Conservation (phyloP, 2,329 filamentous ascomycete genomes). For the Fusarium staphyleae region DNA sequence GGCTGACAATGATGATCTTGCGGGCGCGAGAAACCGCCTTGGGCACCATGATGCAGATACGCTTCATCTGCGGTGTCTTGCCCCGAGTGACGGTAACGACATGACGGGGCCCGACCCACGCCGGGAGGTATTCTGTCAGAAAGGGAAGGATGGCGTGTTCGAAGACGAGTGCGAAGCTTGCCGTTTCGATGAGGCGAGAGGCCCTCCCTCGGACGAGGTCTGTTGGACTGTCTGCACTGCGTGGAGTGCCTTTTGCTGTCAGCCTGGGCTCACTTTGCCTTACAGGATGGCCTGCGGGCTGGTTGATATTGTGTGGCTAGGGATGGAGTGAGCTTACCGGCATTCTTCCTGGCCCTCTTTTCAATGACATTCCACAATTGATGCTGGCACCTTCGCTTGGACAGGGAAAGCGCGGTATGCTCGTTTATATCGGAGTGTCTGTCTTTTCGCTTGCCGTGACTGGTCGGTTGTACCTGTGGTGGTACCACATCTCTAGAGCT, state of each 20-base stretch:
- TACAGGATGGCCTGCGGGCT: no score
- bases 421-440: conserved; percentile 8
- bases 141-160: conserved; percentile 55
- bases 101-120: conserved; percentile 51
- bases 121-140: conserved; percentile 51
- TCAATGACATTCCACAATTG: conserved; percentile 47
- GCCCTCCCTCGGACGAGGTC: conserved; percentile 39
- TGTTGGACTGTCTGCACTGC: conserved; percentile 45
- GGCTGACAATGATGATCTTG: conserved; percentile 49
- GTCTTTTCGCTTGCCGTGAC: conserved; percentile 20
- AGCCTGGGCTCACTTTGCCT: conserved; percentile 4
- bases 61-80: conserved; percentile 44
- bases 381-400: conserved; percentile 48
- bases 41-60: conserved; percentile 53
- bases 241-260: conserved; percentile 36
- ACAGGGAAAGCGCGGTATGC: conserved; percentile 38
- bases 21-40: conserved; percentile 46
- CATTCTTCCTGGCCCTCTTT: conserved; percentile 44
- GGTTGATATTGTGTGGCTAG: background rate
- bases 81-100: conserved; percentile 50
- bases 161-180: conserved; percentile 52
- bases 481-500: background rate
- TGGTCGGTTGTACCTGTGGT: conserved; percentile 14
- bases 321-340: conserved; percentile 28
- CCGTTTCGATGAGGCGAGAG: conserved; percentile 44